A percentile compares a stretch with the other conserved stretches of the same genome.
Evolutionary conservation across 2,329 filamentous ascomycete species (phyloP).

Genomic region (Xylaria sp.): DNA sequence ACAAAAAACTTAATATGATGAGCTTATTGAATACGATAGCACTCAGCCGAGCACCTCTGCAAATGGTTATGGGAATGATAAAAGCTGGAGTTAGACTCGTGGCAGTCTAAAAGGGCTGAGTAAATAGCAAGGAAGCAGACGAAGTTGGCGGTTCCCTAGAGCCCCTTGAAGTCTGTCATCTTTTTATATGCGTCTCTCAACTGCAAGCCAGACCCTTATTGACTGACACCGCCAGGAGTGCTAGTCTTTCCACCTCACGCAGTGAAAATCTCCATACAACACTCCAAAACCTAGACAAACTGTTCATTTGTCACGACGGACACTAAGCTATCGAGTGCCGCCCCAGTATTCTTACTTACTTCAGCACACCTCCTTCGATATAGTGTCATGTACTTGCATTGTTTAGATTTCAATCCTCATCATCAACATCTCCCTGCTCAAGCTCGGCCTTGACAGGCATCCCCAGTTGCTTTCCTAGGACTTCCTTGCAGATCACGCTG

Average conservation of each 20-base stretch:
- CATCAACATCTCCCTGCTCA: background rate
- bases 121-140: too few relatives aligned
- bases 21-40: too few relatives aligned
- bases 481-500: background rate
- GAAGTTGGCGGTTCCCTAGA: too few relatives aligned
- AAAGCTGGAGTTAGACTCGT: too few relatives aligned
- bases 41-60: too few relatives aligned
- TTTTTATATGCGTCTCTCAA: too few relatives aligned
- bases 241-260: too few relatives aligned
- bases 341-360: background rate
- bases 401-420: background rate
- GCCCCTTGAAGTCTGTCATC: too few relatives aligned
- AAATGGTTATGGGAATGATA: too few relatives aligned
- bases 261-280: background rate
- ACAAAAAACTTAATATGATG: background rate
- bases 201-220: background rate
- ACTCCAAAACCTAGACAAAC: background rate
- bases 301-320: background rate
- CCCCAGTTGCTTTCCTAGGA: slow-evolving; percentile 10
- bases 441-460: slow-evolving; percentile 6
- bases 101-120: too few relatives aligned
- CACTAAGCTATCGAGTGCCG: background rate
- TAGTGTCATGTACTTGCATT: background rate
- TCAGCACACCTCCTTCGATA: background rate
- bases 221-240: background rate